Base-by-base conservation (phyloP, 768 basidiomycete genomes). In the Epithele typhae region DNA sequence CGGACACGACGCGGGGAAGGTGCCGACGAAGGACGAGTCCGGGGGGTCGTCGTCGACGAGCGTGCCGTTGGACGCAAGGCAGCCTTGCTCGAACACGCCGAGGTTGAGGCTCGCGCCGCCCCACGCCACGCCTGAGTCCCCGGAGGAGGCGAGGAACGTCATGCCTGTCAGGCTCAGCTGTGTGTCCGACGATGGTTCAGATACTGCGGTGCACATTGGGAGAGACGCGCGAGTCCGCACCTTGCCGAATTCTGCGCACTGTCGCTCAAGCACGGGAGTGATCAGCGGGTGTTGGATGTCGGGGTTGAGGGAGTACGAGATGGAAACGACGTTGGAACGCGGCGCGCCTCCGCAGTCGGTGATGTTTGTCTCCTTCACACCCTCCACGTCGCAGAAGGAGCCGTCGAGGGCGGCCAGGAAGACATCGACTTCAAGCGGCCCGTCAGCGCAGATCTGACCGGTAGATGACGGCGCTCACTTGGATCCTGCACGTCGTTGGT, bases 351-450 rank as follows among this genome's bases (percentile, higher is more conserved):
- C 72, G 40, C 72, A 74, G 14, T 40, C 40, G 19, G 27, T 21
- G 25, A 45, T 25, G 18, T 33, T 45, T 51, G 40, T 5, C n/a
- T n/a, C n/a, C n/a, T n/a, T 71, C 2, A 73, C 74, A 4, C 73
- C 74, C 39, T 71, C 64, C 39, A 64, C 75, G 0, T 64, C 65
- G 46, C 75, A 76, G 51, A 62, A 76, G 1, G 64, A 57, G n/a
- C 56, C 64, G 43, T 74, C 73, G 4, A 75, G 38, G 1, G 74
- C 74, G 48, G 74, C 73, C n/a, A 76, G 64, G 50, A 70, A 67
- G 40, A 71, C 74, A 56, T 71, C 62, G 55, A 72, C 71, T 5
- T 67, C n/a, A n/a, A n/a, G n/a, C n/a, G 66, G 38, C 59, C 70
- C 15, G 8, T 34, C 7, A 17, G 4, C 19, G n/a, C n/a, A n/a